These are phyloP conservation scores for Leishmania braziliensis DNA, from an alignment of 208 protist genomes.

Conservation along the genomic window DNA sequence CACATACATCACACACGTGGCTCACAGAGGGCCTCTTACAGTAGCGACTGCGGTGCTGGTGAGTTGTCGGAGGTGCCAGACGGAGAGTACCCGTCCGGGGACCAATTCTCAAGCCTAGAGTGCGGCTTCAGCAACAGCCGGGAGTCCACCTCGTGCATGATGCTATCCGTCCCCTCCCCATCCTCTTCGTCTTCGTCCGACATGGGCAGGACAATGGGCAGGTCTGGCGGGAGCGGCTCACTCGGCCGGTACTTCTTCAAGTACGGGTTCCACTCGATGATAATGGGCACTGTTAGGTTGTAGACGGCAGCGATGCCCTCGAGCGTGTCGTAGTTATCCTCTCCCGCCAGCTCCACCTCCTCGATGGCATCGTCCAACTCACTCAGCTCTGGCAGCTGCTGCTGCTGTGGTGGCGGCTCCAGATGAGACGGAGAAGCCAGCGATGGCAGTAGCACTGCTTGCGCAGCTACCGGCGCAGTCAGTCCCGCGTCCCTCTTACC, in stretches of 20 bases:
- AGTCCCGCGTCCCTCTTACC: neutral
- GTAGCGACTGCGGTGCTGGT: conserved; percentile 12
- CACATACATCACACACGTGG: neutral
- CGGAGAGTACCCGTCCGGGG: neutral
- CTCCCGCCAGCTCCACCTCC: conserved; percentile 1
- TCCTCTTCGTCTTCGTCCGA: conserved; percentile 31
- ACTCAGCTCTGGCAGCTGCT: neutral
- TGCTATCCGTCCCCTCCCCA: conserved; percentile 1
- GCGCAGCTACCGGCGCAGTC: neutral
- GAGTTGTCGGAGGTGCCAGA: conserved; percentile 8
- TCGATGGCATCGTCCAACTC: neutral
- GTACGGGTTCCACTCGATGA: conserved; percentile 76
- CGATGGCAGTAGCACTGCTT: neutral
- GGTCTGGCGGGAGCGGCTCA: conserved; percentile 71
- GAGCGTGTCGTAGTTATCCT: conserved; percentile 73
- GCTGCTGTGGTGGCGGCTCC: neutral
- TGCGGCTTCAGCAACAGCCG: neutral
- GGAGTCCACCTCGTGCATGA: neutral
- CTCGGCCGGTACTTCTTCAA: conserved; percentile 47
- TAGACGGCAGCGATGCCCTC: conserved; percentile 59
- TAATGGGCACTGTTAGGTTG: conserved; percentile 40
- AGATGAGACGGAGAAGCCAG: neutral
- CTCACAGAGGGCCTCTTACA: neutral
- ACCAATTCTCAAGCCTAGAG: neutral
- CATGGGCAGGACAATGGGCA: conserved; percentile 70